Base-by-base conservation (phyloP, 371 early-diverging fungal species). In the Coemansia sp. region DNA sequence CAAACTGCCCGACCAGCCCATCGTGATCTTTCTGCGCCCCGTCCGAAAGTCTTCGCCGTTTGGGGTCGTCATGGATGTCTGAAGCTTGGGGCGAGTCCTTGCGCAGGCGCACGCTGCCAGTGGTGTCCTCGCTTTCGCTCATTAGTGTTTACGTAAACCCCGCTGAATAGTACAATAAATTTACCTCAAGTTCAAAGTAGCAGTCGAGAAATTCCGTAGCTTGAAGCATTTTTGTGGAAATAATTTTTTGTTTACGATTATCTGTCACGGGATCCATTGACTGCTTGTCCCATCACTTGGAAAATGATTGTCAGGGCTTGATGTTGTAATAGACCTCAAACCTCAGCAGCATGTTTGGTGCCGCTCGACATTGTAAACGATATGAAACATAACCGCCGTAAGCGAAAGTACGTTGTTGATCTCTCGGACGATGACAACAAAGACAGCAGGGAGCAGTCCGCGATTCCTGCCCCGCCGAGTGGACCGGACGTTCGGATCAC, bases 401-500 rank as follows among this genome's bases (percentile, higher is more conserved):
- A 47, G 43, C 9, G 62, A 6, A 61, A 54, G 31, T 55, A 35
- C 26, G 39, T 38, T 31, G 55, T 61, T 2, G 38, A 36, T 31
- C 14, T 42, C 4, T 1, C 36, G 14, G 61, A 53, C 35, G 43
- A 42, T 9, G 60, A 52, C 4, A 33, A 26, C 26, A 26, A 26
- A 26, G 26, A 26, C 26, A 26, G 26, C 26, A 26, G 26, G 26
- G 26, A 26, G 26, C 26, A 26, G 26, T 26, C 20, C 5, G 42
- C 10, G 12, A 16, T 3, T 31, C 11, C 40, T 30, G 6, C n/a
- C 5, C 11, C 5, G 40, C 40, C 4, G 41, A 26, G 30, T 9
- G 40, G 31, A 12, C 30, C 16, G 5, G 68, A 63, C 35, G 40
- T 69, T 55, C 69, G 66, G 66, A 69, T 74, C 65, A 74, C 63